A percentile compares a stretch with the other conserved stretches of the same genome.
Conservation (phyloP, 345 rosid species). For the Pistacia integerrima region DNA sequence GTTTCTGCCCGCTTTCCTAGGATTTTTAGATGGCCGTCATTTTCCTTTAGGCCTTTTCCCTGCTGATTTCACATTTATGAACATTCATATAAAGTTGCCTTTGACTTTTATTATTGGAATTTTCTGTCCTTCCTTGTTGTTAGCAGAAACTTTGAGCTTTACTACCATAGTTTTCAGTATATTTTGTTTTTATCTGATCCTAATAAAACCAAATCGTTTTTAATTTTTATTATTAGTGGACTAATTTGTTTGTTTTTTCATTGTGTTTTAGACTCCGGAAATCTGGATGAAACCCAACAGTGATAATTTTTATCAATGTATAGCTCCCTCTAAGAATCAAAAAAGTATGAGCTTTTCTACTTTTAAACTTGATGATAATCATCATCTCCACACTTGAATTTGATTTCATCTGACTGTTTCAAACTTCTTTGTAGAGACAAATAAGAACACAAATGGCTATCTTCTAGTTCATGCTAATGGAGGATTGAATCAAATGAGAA, state of each 20-base stretch:
- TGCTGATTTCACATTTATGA: not conserved
- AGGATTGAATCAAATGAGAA: constrained; percentile 99
- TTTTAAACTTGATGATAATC: not conserved
- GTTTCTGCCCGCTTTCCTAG: not conserved
- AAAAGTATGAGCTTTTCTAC: constrained; percentile 43
- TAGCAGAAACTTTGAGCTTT: too few relatives aligned
- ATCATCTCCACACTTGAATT: too few relatives aligned
- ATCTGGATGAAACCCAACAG: constrained; percentile 93
- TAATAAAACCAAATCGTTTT: not conserved
- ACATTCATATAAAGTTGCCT: not conserved
- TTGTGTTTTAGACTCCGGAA: constrained; percentile 60
- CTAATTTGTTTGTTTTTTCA: not conserved
- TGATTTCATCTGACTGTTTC: not conserved
- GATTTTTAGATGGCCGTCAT: constrained; percentile 9
- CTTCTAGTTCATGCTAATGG: constrained; percentile 94
- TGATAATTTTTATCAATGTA: constrained; percentile 59
- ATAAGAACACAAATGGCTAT: constrained; percentile 68
- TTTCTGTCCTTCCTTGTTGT: not conserved
- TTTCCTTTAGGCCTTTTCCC: not conserved
- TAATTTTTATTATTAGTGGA: not conserved
- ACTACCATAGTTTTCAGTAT: not conserved
- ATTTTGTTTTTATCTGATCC: not conserved
- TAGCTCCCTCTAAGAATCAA: constrained; percentile 56
- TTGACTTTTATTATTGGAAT: constrained; percentile 12
- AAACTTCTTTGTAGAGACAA: constrained; percentile 30